Evolutionary conservation across 148 eudicot genomes (phyloP).

Genomic region (Chenopodium berlandieri): DNA sequence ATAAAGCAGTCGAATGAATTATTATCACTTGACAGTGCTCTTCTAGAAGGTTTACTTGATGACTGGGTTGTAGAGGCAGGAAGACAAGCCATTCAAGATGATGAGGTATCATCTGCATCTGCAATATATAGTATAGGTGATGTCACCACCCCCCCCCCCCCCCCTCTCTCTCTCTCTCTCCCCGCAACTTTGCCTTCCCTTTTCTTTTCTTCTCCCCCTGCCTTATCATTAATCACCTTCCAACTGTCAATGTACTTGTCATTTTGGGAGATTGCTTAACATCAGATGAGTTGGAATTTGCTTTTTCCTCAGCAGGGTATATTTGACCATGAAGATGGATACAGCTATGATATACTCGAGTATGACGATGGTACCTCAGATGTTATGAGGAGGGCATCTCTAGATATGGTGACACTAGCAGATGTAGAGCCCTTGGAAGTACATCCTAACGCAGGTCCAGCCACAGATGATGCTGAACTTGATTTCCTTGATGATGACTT

Average conservation of each 20-base stretch:
- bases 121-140: not conserved
- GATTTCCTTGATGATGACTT: slow-evolving; percentile 42
- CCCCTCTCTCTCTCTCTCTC: not conserved
- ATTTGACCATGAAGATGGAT: slow-evolving; percentile 56
- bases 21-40: slow-evolving; percentile 57
- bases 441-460: slow-evolving; percentile 46
- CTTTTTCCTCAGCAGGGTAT: slow-evolving; percentile 46
- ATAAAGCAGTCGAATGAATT: slow-evolving; percentile 47
- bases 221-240: not conserved
- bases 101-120: slow-evolving; percentile 55
- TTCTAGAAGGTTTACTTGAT: slow-evolving; percentile 63
- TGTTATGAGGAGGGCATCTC: slow-evolving; percentile 38
- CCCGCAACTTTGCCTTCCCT: no score
- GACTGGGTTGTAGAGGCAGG: slow-evolving; percentile 79
- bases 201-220: not conserved
- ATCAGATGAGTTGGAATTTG: slow-evolving; percentile 8
- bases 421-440: slow-evolving; percentile 62
- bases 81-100: slow-evolving; percentile 54
- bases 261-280: not conserved
- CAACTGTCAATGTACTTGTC: not conserved
- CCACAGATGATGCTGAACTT: slow-evolving; percentile 39
- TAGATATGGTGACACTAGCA: slow-evolving; percentile 55
- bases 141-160: not conserved
- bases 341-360: slow-evolving; percentile 57
- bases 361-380: slow-evolving; percentile 57